Conservation (phyloP, 257 asterid genomes). For the Scutellaria minor region DNA sequence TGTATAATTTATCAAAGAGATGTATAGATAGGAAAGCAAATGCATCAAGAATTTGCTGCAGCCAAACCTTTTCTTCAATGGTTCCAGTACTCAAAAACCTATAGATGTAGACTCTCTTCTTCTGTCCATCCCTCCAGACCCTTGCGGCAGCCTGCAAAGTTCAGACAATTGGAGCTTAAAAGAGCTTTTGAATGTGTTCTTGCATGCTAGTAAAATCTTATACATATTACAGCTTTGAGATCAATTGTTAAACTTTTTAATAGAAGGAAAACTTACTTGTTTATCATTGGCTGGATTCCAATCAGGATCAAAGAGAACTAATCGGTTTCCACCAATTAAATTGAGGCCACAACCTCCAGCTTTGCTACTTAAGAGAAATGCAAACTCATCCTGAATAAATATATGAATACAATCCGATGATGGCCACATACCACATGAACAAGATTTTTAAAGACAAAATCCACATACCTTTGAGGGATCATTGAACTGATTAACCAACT, state of each 20-base stretch:
- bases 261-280: constrained; percentile 58
- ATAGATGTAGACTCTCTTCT: constrained; percentile 94
- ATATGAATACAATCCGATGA: constrained; percentile 23
- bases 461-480: constrained; percentile 75
- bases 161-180: constrained; percentile 30
- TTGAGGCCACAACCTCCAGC: constrained; percentile 99
- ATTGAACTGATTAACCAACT: constrained; percentile 85
- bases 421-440: constrained; percentile 26
- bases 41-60: constrained; percentile 35
- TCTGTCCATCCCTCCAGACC: constrained; percentile 99
- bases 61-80: constrained; percentile 89
- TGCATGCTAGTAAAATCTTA: neutral
- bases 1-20: constrained; percentile 14
- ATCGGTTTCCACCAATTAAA: constrained; percentile 92
- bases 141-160: constrained; percentile 92
- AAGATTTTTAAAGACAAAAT: constrained; percentile 32
- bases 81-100: constrained; percentile 97
- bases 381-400: constrained; percentile 84
- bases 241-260: constrained; percentile 26
- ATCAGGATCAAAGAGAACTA: constrained; percentile 97
- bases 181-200: constrained; percentile 29
- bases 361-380: constrained; percentile 96
- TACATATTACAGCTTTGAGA: constrained; percentile 21
- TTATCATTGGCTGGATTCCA: constrained; percentile 99
- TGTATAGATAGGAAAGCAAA: constrained; percentile 25